Evolutionary conservation across 495 filamentous ascomycete genomes (phyloP).

Genomic region (Neurospora tetraspora): DNA sequence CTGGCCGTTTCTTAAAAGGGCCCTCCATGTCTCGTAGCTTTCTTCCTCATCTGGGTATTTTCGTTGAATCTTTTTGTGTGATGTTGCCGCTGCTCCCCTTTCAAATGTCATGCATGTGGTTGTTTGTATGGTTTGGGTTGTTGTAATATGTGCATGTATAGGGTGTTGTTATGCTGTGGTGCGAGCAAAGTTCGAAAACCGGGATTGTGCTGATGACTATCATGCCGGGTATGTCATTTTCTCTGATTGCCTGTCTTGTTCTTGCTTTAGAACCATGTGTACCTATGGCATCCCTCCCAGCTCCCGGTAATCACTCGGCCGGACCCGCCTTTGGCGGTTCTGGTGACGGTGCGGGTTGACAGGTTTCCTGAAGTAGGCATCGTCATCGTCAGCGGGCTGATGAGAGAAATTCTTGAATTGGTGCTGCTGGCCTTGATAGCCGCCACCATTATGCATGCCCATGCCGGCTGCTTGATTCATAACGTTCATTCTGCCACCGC

Average conservation of each 20-base stretch:
- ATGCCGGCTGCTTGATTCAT: slow-evolving; percentile 34
- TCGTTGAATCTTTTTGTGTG: neutral
- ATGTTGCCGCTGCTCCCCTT: neutral
- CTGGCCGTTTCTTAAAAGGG: neutral
- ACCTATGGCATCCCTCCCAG: slow-evolving; percentile 36
- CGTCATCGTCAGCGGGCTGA: slow-evolving; percentile 77
- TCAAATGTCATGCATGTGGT: neutral
- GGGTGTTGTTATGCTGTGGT: neutral
- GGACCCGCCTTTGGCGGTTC: slow-evolving; percentile 60
- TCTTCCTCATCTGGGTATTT: neutral
- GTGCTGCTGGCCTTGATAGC: slow-evolving; percentile 20
- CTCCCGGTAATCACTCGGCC: slow-evolving; percentile 84
- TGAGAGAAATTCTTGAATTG: slow-evolving; percentile 41
- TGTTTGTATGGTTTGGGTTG: neutral
- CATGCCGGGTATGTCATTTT: neutral
- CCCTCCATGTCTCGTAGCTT: neutral
- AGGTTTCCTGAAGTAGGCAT: slow-evolving; percentile 90
- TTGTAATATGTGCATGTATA: neutral
- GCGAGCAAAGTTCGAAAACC: neutral
- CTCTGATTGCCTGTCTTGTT: neutral
- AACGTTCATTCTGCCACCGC: slow-evolving; percentile 8
- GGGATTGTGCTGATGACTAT: neutral
- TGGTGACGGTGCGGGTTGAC: slow-evolving; percentile 91
- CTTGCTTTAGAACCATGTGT: neutral
- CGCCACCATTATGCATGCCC: slow-evolving; percentile 25